These are phyloP conservation scores for Mycosphaerelloides madeirae DNA, from an alignment of 2,329 filamentous ascomycete genomes.

Conservation along the genomic window DNA sequence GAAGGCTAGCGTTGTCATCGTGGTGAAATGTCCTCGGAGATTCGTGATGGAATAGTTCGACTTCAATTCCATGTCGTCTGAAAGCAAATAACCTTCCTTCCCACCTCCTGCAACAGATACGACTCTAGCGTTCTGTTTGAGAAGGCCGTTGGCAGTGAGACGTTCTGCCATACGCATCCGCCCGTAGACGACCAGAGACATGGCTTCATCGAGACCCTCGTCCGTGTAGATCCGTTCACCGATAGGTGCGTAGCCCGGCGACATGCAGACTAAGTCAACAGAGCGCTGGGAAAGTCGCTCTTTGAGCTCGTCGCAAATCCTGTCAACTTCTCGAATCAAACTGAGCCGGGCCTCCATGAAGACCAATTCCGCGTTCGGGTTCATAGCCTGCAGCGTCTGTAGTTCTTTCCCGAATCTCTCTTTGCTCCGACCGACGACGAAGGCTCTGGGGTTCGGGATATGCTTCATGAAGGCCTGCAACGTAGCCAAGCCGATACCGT, in stretches of 20 bases:
- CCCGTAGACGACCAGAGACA: conserved; percentile 1
- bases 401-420: background rate
- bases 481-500: conserved; percentile 4
- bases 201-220: background rate
- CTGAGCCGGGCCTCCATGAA: conserved; percentile 32
- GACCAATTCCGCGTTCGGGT: conserved; percentile 18
- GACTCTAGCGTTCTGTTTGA: background rate
- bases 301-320: conserved; percentile 25
- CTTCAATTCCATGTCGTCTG: background rate
- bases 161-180: background rate
- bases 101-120: background rate
- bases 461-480: conserved; percentile 2
- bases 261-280: conserved; percentile 38
- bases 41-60: background rate
- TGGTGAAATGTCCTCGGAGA: conserved; percentile 1
- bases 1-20: background rate
- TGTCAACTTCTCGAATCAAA: conserved; percentile 30
- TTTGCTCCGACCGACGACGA: conserved; percentile 2
- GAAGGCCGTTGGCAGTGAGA: background rate
- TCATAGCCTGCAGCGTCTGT: conserved; percentile 8
- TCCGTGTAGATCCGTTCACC: background rate
- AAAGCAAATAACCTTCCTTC: background rate
- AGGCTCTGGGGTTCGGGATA: background rate
- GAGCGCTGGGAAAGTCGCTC: conserved; percentile 21
- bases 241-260: conserved; percentile 25